These are phyloP conservation scores for Zizania latifolia DNA, from an alignment of 176 grass and related monocot species.

Conservation along the genomic window DNA sequence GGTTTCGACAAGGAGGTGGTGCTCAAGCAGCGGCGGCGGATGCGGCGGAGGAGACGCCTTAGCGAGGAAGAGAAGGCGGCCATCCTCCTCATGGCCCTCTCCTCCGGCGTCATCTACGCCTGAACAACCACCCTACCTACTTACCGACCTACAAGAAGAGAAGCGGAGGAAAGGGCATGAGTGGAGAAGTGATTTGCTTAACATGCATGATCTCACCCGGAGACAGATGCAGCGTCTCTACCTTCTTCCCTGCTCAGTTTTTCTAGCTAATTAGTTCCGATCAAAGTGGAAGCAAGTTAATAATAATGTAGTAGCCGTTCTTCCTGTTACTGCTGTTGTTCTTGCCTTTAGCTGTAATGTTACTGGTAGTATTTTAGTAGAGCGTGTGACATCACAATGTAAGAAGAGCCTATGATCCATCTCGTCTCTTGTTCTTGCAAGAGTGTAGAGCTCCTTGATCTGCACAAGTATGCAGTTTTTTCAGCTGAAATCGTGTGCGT, in stretches of 20 bases:
- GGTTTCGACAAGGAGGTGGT: conserved; percentile 59
- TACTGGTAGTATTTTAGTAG: conserved; percentile 24
- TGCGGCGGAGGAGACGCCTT: conserved; percentile 43
- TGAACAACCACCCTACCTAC: background rate
- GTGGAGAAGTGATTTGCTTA: conserved; percentile 25
- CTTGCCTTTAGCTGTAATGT: conserved; percentile 39
- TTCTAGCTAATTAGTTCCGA: conserved; percentile 43
- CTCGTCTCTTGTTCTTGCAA: background rate
- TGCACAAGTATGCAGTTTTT: background rate
- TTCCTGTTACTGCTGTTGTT: background rate
- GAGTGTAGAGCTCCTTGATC: background rate
- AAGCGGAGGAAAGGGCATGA: background rate
- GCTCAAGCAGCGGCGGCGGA: conserved; percentile 67
- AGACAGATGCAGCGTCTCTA: conserved; percentile 12
- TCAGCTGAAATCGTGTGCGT: background rate
- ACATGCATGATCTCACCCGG: conserved; percentile 6
- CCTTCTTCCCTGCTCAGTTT: conserved; percentile 38
- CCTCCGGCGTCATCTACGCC: conserved; percentile 72
- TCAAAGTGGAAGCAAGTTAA: conserved; percentile 25
- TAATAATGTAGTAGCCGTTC: conserved; percentile 35
- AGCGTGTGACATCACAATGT: conserved; percentile 36
- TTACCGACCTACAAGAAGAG: background rate
- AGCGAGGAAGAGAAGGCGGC: conserved; percentile 78
- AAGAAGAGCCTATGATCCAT: conserved; percentile 35
- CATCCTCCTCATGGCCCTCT: conserved; percentile 87